Evolutionary conservation across 331 rosid genomes (phyloP).

Genomic region (Rosa hybrid): DNA sequence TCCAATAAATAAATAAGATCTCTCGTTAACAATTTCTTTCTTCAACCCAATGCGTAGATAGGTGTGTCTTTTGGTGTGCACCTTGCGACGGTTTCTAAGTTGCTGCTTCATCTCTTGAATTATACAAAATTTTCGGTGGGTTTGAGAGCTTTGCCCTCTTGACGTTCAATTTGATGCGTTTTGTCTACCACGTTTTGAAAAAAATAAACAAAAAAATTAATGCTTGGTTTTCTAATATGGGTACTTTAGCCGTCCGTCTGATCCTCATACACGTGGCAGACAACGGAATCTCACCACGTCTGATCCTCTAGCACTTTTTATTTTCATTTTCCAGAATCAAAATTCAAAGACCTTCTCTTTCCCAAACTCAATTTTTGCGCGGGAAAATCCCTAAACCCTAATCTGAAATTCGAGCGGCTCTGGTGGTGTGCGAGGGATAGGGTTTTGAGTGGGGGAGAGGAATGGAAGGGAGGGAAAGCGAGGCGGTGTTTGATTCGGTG

Average conservation of each 20-base stretch:
- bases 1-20: too few species aligned
- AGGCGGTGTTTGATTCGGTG: slow-evolving; percentile 57
- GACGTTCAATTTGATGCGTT: too few species aligned
- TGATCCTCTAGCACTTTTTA: too few species aligned
- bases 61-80: too few species aligned
- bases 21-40: too few species aligned
- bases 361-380: not conserved
- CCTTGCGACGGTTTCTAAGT: too few species aligned
- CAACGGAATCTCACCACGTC: not conserved
- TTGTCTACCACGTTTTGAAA: too few species aligned
- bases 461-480: slow-evolving; percentile 72
- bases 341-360: slow-evolving; percentile 3
- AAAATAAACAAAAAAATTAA: too few species aligned
- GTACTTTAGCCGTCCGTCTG: not conserved
- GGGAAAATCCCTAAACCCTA: not conserved
- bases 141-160: too few species aligned
- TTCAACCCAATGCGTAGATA: too few species aligned
- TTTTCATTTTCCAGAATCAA: not conserved
- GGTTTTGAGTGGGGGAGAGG: not conserved
- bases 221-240: not conserved
- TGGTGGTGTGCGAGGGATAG: not conserved
- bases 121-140: too few species aligned
- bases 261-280: not conserved
- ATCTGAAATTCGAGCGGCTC: not conserved
- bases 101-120: too few species aligned